Evolutionary conservation across 192 early-diverging fungal species (phyloP).

Genomic region (Coemansia sp.): DNA sequence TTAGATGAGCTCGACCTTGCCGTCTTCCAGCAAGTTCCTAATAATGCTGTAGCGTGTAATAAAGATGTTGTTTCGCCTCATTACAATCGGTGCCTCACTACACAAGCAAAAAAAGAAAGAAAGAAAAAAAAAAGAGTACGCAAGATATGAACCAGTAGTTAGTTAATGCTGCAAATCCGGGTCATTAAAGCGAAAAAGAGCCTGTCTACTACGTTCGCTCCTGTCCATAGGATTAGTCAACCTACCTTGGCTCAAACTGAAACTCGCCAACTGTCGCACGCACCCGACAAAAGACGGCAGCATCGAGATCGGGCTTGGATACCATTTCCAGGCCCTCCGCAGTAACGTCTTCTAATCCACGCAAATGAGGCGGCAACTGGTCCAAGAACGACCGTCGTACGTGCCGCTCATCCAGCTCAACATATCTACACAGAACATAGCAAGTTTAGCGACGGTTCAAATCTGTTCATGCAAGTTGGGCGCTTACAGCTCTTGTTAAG

Average conservation of each 20-base stretch:
- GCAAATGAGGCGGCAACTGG: slow-evolving; percentile 53
- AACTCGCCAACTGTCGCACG: slow-evolving; percentile 48
- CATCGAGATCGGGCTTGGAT: slow-evolving; percentile 40
- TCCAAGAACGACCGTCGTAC: slow-evolving; percentile 50
- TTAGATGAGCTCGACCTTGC: slow-evolving; percentile 54
- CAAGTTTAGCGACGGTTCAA: background rate
- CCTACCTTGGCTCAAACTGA: slow-evolving; percentile 53
- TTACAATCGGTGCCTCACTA: slow-evolving; percentile 55
- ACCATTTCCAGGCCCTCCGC: slow-evolving; percentile 51
- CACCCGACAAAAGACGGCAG: slow-evolving; percentile 55
- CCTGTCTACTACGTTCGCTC: background rate
- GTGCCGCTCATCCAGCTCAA: slow-evolving; percentile 37
- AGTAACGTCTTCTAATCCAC: slow-evolving; percentile 32
- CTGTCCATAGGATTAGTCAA: too few species aligned
- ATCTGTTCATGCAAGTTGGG: background rate
- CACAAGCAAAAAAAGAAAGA: background rate
- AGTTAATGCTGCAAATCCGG: background rate
- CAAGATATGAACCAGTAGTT: background rate
- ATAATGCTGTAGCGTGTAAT: slow-evolving; percentile 57
- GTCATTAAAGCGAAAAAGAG: background rate
- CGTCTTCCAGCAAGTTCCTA: slow-evolving; percentile 45
- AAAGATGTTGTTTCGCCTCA: slow-evolving; percentile 54
- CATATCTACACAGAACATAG: slow-evolving; percentile 23
- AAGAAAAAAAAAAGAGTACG: background rate
- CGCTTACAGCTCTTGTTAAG: background rate